A percentile compares a stretch with the other conserved stretches of the same genome.
Conservation (phyloP, 1,284 basidiomycete genomes). For the Somion occarium region DNA sequence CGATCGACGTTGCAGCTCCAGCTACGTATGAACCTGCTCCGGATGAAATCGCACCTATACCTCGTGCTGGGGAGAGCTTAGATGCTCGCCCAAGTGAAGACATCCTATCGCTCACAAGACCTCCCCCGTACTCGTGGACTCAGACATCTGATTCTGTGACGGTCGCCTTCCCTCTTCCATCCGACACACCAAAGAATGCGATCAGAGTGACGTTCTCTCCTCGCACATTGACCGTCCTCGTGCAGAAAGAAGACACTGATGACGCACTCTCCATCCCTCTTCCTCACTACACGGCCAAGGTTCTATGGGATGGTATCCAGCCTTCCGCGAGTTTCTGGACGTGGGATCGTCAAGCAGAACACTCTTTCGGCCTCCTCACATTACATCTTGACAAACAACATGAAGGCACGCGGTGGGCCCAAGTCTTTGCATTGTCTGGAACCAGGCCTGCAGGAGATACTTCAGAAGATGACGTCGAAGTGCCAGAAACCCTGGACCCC, state of each 20-base stretch:
- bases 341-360: constrained; percentile 72
- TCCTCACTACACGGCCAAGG: constrained; percentile 57
- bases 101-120: constrained; percentile 33
- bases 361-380: constrained; percentile 64
- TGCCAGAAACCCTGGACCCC: constrained; percentile 87
- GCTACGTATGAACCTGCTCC: constrained; percentile 47
- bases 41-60: constrained; percentile 66
- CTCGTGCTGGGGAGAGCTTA: constrained; percentile 52
- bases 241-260: constrained; percentile 38
- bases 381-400: constrained; percentile 84
- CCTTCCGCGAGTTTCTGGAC: constrained; percentile 81
- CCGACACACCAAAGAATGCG: constrained; percentile 54
- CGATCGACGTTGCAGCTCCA: constrained; percentile 27
- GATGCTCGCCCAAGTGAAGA: constrained; percentile 24
- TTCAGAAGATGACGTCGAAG: constrained; percentile 48
- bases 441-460: constrained; percentile 15
- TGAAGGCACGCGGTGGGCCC: constrained; percentile 79
- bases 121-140: constrained; percentile 86
- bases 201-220: constrained; percentile 68
- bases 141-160: constrained; percentile 83
- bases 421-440: constrained; percentile 63
- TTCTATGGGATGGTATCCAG: constrained; percentile 75
- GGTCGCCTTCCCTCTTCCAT: constrained; percentile 77
- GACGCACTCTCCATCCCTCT: constrained; percentile 29
- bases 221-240: constrained; percentile 60